Percentiles rank a stretch among this genome's conserved stretches.
phyloP scores from a whole-genome alignment of 805 yeast species.

The Nakazawaea wyomingensis region DNA sequence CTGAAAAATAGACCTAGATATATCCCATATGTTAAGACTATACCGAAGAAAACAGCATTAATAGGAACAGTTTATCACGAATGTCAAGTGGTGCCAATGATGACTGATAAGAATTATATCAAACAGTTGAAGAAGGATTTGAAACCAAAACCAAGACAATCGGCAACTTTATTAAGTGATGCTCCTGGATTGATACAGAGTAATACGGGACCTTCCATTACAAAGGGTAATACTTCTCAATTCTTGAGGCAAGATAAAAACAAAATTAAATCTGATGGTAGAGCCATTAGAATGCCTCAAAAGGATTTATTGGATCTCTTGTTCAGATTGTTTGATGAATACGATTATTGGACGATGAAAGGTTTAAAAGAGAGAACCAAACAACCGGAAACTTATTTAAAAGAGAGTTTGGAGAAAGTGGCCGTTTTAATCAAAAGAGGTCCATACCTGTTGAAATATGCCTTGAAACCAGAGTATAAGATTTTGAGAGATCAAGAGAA shows the following conservation, averaged over 20 bases:
- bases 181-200: slow-evolving; percentile 86
- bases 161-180: slow-evolving; percentile 67
- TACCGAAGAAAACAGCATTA: slow-evolving; percentile 81
- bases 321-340: slow-evolving; percentile 87
- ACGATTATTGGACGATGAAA: slow-evolving; percentile 94
- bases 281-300: slow-evolving; percentile 92
- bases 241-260: slow-evolving; percentile 56
- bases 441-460: slow-evolving; percentile 90
- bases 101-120: slow-evolving; percentile 50
- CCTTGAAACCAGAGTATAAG: slow-evolving; percentile 85
- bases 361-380: slow-evolving; percentile 88
- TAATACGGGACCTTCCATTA: slow-evolving; percentile 79
- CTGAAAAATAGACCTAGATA: slow-evolving; percentile 29
- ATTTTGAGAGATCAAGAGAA: slow-evolving; percentile 72
- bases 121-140: slow-evolving; percentile 53
- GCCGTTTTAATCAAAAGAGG: slow-evolving; percentile 91
- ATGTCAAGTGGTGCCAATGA: slow-evolving; percentile 80
- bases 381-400: slow-evolving; percentile 91
- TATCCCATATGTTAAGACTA: slow-evolving; percentile 81
- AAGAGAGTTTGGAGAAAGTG: slow-evolving; percentile 85
- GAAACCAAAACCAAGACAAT: slow-evolving; percentile 54
- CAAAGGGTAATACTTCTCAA: slow-evolving; percentile 58
- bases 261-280: slow-evolving; percentile 54
- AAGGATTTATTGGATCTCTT: slow-evolving; percentile 84
- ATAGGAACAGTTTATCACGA: slow-evolving; percentile 90